phyloP scores from a whole-genome alignment of 805 yeast species.

The Cyberlindnera americana region DNA sequence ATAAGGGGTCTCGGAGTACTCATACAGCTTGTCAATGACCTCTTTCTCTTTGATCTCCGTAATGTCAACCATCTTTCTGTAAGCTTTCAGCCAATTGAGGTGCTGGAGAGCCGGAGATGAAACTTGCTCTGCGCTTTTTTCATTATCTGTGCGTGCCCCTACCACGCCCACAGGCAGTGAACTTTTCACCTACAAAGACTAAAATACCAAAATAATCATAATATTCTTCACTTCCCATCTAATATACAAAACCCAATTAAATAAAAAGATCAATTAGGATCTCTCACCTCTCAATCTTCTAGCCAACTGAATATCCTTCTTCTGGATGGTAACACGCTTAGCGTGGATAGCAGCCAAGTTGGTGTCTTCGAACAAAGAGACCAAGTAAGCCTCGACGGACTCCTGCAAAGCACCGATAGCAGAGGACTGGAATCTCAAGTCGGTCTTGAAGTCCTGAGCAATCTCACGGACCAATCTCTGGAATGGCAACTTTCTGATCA shows the following conservation, averaged over 20 bases:
- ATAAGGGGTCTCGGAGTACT: conserved; percentile 39
- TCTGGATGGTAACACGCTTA: conserved; percentile 97
- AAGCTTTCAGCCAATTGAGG: not conserved
- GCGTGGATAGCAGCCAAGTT: conserved; percentile 99
- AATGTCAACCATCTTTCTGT: conserved; percentile 21
- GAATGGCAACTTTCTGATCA: conserved; percentile 95
- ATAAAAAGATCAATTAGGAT: conserved; percentile 43
- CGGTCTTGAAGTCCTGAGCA: conserved; percentile 91
- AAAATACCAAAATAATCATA: conserved; percentile 4
- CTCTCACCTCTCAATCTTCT: conserved; percentile 98
- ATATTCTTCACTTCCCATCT: conserved; percentile 24
- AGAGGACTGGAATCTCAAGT: conserved; percentile 93
- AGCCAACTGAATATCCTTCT: conserved; percentile 97
- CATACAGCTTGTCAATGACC: conserved; percentile 26
- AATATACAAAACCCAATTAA: conserved; percentile 18
- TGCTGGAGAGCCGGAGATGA: not conserved
- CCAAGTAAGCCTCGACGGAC: conserved; percentile 97
- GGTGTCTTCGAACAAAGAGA: conserved; percentile 94
- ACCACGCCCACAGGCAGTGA: too few relatives aligned
- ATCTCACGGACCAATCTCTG: conserved; percentile 96
- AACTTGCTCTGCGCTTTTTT: not conserved
- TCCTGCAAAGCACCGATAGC: conserved; percentile 98
- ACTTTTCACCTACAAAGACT: not conserved
- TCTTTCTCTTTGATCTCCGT: conserved; percentile 21
- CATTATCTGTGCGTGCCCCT: not conserved